Conservation (phyloP, 768 basidiomycete genomes). For the Clavaria fumosa region DNA sequence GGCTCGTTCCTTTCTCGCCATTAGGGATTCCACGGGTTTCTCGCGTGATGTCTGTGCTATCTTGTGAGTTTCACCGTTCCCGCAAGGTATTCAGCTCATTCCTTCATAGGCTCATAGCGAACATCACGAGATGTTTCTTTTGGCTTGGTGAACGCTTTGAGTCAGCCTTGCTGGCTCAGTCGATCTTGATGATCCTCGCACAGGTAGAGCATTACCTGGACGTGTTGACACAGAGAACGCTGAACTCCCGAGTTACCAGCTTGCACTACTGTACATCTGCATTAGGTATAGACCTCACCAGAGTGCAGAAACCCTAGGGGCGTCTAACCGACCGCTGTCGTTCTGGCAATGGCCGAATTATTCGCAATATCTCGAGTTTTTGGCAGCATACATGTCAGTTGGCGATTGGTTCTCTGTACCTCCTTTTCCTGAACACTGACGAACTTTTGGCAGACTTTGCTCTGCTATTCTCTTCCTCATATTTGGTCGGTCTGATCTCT, state of each 20-base stretch:
- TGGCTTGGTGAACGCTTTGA: constrained; percentile 80
- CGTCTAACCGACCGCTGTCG: constrained; percentile 48
- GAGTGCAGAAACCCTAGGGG: constrained; percentile 42
- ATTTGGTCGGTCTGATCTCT: constrained; percentile 45
- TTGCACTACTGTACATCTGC: constrained; percentile 70
- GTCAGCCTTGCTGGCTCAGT: constrained; percentile 61
- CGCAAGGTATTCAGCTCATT: constrained; percentile 2
- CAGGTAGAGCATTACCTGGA: constrained; percentile 33
- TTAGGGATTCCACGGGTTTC: constrained; percentile 72
- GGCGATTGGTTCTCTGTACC: not conserved
- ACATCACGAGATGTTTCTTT: constrained; percentile 82
- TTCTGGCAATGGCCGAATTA: constrained; percentile 84
- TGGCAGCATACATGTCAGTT: constrained; percentile 60
- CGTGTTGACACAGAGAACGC: constrained; percentile 9
- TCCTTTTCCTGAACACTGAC: constrained; percentile 14
- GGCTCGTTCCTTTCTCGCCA: constrained; percentile 3
- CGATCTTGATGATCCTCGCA: constrained; percentile 70
- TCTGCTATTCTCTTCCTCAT: constrained; percentile 65
- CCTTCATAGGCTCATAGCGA: constrained; percentile 48
- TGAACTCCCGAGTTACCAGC: constrained; percentile 23
- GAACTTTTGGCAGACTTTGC: constrained; percentile 29
- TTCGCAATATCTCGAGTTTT: constrained; percentile 66
- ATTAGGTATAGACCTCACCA: constrained; percentile 49
- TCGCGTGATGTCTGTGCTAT: constrained; percentile 80
- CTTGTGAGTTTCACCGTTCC: constrained; percentile 22